Evolutionary conservation across 139 green algal species (phyloP).

Genomic region (Asterochloris erici): DNA sequence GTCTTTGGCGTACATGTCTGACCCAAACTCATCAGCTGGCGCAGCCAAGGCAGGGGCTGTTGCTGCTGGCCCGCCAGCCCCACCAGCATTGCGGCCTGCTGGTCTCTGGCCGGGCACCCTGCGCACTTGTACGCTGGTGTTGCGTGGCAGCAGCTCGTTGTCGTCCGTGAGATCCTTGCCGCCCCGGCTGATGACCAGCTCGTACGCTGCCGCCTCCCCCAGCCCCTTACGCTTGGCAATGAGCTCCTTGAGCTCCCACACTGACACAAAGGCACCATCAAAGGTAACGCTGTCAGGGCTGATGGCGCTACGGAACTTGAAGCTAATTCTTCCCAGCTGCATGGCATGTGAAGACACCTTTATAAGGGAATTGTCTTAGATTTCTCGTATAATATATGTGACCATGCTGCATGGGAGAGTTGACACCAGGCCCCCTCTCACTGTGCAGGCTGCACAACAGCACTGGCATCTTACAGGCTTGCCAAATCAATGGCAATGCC

Average conservation of each 20-base stretch:
- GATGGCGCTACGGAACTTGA: slow-evolving; percentile 67
- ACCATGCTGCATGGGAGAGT: too few species aligned
- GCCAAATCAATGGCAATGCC: too few species aligned
- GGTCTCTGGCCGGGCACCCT: slow-evolving; percentile 38
- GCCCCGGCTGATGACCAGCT: slow-evolving; percentile 65
- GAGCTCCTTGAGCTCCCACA: slow-evolving; percentile 72
- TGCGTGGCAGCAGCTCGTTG: slow-evolving; percentile 54
- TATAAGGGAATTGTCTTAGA: too few species aligned
- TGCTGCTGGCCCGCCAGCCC: slow-evolving; percentile 8
- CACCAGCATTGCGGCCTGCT: slow-evolving; percentile 1
- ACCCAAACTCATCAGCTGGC: slow-evolving; percentile 42
- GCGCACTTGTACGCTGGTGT: slow-evolving; percentile 61
- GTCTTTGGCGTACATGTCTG: slow-evolving; percentile 33
- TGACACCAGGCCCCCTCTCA: too few species aligned
- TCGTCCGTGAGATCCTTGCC: slow-evolving; percentile 59
- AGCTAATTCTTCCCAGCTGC: too few species aligned
- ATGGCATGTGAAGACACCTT: too few species aligned
- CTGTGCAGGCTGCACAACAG: too few species aligned
- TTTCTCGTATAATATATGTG: too few species aligned
- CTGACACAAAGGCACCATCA: slow-evolving; percentile 69
- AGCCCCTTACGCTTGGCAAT: slow-evolving; percentile 76
- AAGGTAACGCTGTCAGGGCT: slow-evolving; percentile 60
- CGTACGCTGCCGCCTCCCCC: slow-evolving; percentile 45
- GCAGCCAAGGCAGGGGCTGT: neutral
- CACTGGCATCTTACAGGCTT: too few species aligned